Conservation (phyloP, 2,329 filamentous ascomycete genomes). For the Zasmidium angulare region DNA sequence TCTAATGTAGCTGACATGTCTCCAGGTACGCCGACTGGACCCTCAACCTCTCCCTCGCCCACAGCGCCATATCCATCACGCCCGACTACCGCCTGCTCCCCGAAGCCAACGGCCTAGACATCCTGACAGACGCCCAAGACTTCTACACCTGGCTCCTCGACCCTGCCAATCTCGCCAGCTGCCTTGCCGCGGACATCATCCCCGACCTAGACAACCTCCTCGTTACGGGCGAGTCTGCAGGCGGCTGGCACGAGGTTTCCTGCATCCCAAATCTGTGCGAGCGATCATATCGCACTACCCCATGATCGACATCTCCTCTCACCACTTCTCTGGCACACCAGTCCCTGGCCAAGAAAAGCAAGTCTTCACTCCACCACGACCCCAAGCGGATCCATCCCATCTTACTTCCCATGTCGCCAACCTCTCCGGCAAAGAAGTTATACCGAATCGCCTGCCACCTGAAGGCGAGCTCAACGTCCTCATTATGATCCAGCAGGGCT, state of each 20-base stretch:
- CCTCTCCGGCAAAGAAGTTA: constrained; percentile 12
- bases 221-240: constrained; percentile 39
- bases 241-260: constrained; percentile 38
- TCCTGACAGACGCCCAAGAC: constrained; percentile 49
- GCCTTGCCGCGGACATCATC: constrained; percentile 11
- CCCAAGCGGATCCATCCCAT: constrained; percentile 5
- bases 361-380: constrained; percentile 10
- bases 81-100: constrained; percentile 56
- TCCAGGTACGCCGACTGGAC: constrained; percentile 31
- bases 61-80: constrained; percentile 47
- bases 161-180: constrained; percentile 20
- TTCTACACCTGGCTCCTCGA: constrained; percentile 50
- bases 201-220: constrained; percentile 33
- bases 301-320: constrained; percentile 28
- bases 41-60: constrained; percentile 40
- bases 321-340: constrained; percentile 15
- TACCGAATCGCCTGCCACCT: constrained; percentile 9
- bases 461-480: constrained; percentile 18
- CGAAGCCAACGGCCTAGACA: constrained; percentile 47
- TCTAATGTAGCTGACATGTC: background rate
- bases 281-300: constrained; percentile 37
- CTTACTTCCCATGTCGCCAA: constrained; percentile 11
- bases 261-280: too few species aligned
- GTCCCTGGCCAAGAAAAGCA: constrained; percentile 12
- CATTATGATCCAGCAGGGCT: constrained; percentile 19